phyloP scores from a whole-genome alignment of 2,329 filamentous ascomycete genomes.

The Aspergillus versicolor region DNA sequence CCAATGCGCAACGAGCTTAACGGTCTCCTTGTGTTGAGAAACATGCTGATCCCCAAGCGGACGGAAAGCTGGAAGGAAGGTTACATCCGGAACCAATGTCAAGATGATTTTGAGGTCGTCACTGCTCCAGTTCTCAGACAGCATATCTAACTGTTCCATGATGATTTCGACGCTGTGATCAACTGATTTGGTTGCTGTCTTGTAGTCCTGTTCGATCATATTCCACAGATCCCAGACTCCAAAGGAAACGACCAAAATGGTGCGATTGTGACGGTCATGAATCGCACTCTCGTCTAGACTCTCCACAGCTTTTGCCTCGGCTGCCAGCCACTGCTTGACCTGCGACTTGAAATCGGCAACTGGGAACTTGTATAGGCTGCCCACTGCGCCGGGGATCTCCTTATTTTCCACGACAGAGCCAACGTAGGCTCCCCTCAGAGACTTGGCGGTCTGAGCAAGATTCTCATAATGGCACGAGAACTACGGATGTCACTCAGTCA shows the following conservation, averaged over 20 bases:
- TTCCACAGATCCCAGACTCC: slow-evolving; percentile 43
- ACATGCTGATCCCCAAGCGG: slow-evolving; percentile 21
- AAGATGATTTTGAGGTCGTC: slow-evolving; percentile 38
- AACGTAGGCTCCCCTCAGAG: slow-evolving; percentile 25
- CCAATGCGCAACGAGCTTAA: slow-evolving; percentile 36
- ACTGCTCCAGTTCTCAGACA: slow-evolving; percentile 29
- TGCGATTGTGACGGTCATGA: slow-evolving; percentile 27
- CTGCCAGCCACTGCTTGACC: slow-evolving; percentile 34
- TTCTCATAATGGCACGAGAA: slow-evolving; percentile 37
- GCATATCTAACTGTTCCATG: slow-evolving; percentile 31
- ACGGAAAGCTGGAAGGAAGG: slow-evolving; percentile 39
- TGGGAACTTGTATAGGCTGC: slow-evolving; percentile 25
- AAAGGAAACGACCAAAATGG: slow-evolving; percentile 39
- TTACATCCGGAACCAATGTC: slow-evolving; percentile 39
- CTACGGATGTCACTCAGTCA: slow-evolving; percentile 22
- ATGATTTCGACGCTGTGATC: slow-evolving; percentile 33
- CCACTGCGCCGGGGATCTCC: slow-evolving; percentile 26
- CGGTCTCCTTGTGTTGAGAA: slow-evolving; percentile 32
- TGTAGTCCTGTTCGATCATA: slow-evolving; percentile 27
- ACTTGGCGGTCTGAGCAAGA: slow-evolving; percentile 30
- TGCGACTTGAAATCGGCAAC: slow-evolving; percentile 39
- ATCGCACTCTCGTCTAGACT: slow-evolving; percentile 23
- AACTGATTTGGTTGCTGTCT: slow-evolving; percentile 25
- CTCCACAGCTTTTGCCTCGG: slow-evolving; percentile 28
- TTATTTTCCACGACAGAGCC: slow-evolving; percentile 36